These are phyloP conservation scores for Talaromyces rugulosus DNA, from an alignment of 2,329 filamentous ascomycete genomes.

Conservation along the genomic window DNA sequence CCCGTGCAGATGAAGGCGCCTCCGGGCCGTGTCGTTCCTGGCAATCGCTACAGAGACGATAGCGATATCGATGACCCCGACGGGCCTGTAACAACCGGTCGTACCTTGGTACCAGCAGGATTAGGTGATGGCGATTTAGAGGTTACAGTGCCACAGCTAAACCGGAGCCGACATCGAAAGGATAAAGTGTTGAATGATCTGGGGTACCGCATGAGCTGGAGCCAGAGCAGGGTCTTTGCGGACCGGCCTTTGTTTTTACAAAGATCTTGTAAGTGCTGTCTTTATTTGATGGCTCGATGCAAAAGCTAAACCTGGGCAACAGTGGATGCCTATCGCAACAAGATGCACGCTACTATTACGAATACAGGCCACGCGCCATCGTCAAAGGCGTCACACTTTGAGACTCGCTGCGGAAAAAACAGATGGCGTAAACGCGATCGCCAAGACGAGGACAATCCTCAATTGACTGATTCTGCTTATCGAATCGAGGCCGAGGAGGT, in stretches of 20 bases:
- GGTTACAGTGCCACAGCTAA: constrained; percentile 70
- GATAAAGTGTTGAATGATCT: constrained; percentile 91
- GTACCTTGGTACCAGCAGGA: constrained; percentile 56
- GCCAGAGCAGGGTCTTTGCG: constrained; percentile 87
- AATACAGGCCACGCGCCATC: constrained; percentile 70
- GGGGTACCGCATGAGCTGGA: constrained; percentile 94
- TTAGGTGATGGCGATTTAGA: constrained; percentile 68
- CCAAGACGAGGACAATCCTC: constrained; percentile 14
- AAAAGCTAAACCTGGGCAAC: constrained; percentile 8
- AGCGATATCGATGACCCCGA: constrained; percentile 26
- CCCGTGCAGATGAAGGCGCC: constrained; percentile 88
- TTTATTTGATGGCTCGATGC: constrained; percentile 1
- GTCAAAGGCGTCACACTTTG: constrained; percentile 75
- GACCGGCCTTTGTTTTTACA: constrained; percentile 83
- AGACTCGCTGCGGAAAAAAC: constrained; percentile 82
- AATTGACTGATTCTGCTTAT: constrained; percentile 22
- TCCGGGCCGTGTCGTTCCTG: constrained; percentile 65
- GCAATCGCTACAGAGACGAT: constrained; percentile 65
- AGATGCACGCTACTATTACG: constrained; percentile 79
- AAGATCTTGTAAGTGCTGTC: constrained; percentile 69
- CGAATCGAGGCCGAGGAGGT: constrained; percentile 35
- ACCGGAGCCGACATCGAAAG: constrained; percentile 65
- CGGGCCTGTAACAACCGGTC: constrained; percentile 32
- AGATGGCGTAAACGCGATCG: constrained; percentile 56
- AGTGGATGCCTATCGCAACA: constrained; percentile 94